Conservation (phyloP, 2,329 filamentous ascomycete species). For the Zymoseptoria crescenta region DNA sequence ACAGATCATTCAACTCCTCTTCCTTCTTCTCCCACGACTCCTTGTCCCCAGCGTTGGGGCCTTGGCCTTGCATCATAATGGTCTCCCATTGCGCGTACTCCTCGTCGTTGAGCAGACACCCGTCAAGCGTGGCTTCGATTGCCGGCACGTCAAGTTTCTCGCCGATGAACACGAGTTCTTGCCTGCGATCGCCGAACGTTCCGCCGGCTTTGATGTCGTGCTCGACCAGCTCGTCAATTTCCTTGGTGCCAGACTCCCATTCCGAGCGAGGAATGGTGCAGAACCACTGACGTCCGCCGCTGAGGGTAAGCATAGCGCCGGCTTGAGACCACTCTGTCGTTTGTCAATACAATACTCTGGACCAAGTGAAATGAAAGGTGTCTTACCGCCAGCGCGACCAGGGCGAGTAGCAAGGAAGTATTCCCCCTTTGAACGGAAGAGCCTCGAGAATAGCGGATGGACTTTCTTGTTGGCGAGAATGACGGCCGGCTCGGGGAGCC, state of each 20-base stretch:
- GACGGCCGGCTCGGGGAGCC: conserved; percentile 23
- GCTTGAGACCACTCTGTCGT: conserved; percentile 53
- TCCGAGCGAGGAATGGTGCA: conserved; percentile 48
- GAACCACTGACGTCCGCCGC: conserved; percentile 52
- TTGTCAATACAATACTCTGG: background rate
- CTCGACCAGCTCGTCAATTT: conserved; percentile 41
- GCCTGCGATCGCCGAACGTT: conserved; percentile 60
- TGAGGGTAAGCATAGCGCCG: conserved; percentile 55
- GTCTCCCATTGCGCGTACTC: conserved; percentile 43
- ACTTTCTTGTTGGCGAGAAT: conserved; percentile 52
- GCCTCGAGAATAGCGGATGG: conserved; percentile 45
- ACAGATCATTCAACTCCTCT: conserved; percentile 37
- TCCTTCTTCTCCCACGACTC: conserved; percentile 22
- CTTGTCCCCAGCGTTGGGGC: conserved; percentile 11
- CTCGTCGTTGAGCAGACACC: conserved; percentile 52
- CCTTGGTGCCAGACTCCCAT: conserved; percentile 42
- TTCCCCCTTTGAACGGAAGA: conserved; percentile 58
- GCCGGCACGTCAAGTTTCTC: conserved; percentile 50
- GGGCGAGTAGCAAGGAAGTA: conserved; percentile 54
- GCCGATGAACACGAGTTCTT: conserved; percentile 68
- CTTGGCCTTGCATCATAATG: conserved; percentile 18
- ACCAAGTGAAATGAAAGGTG: background rate
- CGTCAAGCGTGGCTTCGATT: conserved; percentile 49
- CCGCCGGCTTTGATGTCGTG: conserved; percentile 42
- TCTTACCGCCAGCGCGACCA: conserved; percentile 37